Conservation (phyloP, 805 yeast genomes). For the Helenozyma rhizophorensis region DNA sequence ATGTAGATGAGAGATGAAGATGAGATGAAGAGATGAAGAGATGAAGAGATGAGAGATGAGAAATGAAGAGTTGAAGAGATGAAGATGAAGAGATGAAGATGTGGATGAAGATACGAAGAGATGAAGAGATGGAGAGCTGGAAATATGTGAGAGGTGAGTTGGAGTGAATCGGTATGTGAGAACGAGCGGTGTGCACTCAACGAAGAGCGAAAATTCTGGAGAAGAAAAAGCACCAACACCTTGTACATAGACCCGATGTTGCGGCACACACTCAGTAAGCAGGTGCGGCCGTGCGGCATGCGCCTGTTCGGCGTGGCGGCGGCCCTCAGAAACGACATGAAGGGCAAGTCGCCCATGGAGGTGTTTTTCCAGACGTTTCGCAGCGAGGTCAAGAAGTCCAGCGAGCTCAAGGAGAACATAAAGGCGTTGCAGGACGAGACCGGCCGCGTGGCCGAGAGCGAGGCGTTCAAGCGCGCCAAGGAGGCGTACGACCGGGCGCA, state of each 20-base stretch:
- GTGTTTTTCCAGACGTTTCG: conserved; percentile 91
- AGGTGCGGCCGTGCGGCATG: conserved; percentile 6
- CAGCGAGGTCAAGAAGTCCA: conserved; percentile 84
- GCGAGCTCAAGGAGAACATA: conserved; percentile 86
- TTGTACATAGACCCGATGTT: conserved; percentile 15
- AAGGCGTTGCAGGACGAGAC: conserved; percentile 95
- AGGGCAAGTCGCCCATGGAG: conserved; percentile 68
- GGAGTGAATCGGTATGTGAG: too few relatives aligned
- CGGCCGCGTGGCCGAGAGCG: conserved; percentile 89
- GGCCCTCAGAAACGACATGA: conserved; percentile 9
- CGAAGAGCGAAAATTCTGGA: neutral
- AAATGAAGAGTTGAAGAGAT: too few relatives aligned
- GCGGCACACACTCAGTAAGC: conserved; percentile 13
- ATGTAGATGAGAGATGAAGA: too few relatives aligned
- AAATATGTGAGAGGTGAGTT: too few relatives aligned
- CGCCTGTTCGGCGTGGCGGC: conserved; percentile 11
- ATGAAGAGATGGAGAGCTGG: too few relatives aligned
- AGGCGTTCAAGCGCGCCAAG: conserved; percentile 86
- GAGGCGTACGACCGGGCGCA: conserved; percentile 90
- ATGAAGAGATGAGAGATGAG: too few relatives aligned
- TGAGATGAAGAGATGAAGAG: too few relatives aligned
- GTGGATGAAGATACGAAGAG: too few relatives aligned
- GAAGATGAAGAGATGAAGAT: too few relatives aligned
- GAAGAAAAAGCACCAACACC: conserved; percentile 1
- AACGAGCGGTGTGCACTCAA: too few relatives aligned